A percentile compares a stretch with the other conserved stretches of the same genome.
These are phyloP conservation scores for Talaromyces trachyspermus DNA, from an alignment of 495 filamentous ascomycete genomes.

Conservation along the genomic window DNA sequence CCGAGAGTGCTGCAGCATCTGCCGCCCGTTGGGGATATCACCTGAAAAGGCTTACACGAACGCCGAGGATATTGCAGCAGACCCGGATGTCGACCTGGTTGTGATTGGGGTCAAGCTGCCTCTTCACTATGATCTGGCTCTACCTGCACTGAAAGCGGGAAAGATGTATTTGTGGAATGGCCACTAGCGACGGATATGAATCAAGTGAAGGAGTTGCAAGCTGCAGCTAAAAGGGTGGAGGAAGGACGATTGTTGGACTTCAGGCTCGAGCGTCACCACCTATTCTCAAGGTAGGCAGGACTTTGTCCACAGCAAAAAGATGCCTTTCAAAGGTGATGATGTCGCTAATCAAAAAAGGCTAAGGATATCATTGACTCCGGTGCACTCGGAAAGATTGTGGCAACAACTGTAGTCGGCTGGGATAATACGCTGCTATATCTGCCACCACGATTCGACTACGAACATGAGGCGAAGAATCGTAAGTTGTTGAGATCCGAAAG, in stretches of 20 bases:
- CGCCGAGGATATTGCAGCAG: conserved; percentile 39
- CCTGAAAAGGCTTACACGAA: conserved; percentile 46
- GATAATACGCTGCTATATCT: no score
- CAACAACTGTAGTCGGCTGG: no score
- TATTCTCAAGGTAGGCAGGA: background rate
- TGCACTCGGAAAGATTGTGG: no score
- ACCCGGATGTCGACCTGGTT: conserved; percentile 51
- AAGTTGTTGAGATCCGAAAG: no score
- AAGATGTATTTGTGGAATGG: conserved; percentile 54
- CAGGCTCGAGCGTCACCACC: conserved; percentile 11
- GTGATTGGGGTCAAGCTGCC: conserved; percentile 26
- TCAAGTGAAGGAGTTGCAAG: conserved; percentile 33
- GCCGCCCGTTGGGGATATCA: conserved; percentile 37
- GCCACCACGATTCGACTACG: no score
- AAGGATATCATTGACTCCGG: no score
- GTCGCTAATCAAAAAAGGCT: background rate
- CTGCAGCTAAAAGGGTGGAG: conserved; percentile 26
- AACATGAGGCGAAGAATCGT: no score
- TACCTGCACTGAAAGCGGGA: conserved; percentile 43
- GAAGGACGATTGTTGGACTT: conserved; percentile 37
- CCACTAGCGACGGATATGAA: conserved; percentile 21
- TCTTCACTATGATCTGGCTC: conserved; percentile 34
- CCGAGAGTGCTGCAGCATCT: conserved; percentile 35
- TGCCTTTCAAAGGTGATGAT: background rate
- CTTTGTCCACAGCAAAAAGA: no score